phyloP scores from a whole-genome alignment of 768 basidiomycete species.

The Hygrophoropsis aurantiaca region DNA sequence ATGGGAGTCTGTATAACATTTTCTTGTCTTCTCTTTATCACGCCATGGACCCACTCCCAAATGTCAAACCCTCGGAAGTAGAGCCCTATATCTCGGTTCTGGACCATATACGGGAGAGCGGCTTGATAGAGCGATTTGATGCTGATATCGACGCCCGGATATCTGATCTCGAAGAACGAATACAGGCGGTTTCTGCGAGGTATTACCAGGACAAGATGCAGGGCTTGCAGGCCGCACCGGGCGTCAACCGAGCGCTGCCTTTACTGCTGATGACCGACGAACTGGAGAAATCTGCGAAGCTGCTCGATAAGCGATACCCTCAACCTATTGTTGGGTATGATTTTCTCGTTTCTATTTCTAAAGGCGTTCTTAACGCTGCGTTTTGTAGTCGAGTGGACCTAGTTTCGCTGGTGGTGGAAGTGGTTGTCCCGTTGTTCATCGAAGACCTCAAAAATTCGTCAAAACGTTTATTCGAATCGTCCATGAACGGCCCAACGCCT shows the following conservation, averaged over 20 bases:
- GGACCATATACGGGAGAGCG: slow-evolving; percentile 68
- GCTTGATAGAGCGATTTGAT: slow-evolving; percentile 69
- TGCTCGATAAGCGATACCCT: slow-evolving; percentile 83
- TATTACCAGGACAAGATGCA: slow-evolving; percentile 65
- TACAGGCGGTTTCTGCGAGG: slow-evolving; percentile 57
- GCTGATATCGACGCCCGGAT: slow-evolving; percentile 71
- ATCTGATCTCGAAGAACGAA: slow-evolving; percentile 63
- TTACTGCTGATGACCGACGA: slow-evolving; percentile 84
- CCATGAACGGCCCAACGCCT: slow-evolving; percentile 84
- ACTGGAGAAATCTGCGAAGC: slow-evolving; percentile 82
- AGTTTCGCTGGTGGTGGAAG: slow-evolving; percentile 71
- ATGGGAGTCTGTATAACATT: slow-evolving; percentile 78
- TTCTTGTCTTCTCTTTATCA: slow-evolving; percentile 87
- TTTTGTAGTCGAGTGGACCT: slow-evolving; percentile 64
- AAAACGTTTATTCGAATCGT: slow-evolving; percentile 76
- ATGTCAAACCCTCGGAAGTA: slow-evolving; percentile 70
- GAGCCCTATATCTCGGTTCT: slow-evolving; percentile 64
- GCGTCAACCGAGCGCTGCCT: slow-evolving; percentile 80
- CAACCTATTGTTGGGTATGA: slow-evolving; percentile 78
- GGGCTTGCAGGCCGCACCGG: slow-evolving; percentile 65
- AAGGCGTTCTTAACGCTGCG: slow-evolving; percentile 3
- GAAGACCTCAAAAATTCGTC: slow-evolving; percentile 67
- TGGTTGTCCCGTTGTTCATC: slow-evolving; percentile 63
- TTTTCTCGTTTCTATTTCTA: background rate
- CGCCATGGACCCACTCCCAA: slow-evolving; percentile 72